Evolutionary conservation across 257 asterid species (phyloP), one percentile per base, ranked within the genome.

Genomic region (Vinca minor): DNA sequence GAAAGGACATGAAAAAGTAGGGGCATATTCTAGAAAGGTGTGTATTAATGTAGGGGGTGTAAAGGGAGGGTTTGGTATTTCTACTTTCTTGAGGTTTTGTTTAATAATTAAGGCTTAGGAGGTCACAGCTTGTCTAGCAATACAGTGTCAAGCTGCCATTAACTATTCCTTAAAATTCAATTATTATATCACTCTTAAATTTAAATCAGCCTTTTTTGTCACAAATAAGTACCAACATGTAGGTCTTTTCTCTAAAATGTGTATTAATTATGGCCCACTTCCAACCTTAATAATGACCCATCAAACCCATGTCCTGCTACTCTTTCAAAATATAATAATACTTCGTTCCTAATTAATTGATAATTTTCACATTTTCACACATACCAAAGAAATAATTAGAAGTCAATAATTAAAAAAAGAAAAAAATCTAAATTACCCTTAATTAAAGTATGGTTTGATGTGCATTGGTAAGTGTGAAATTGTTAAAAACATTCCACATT

Each of bases 91-190:
- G 32, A 42, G 23, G 21, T 1, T 59, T 46, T 39, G 42, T 67
- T 79, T 69, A n/a, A n/a, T n/a, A n/a, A n/a, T n/a, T n/a, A 63
- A 65, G 70, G 42, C 23, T 58, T 64, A 46, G 64, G 70, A 73
- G 79, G 79, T 73, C 73, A 77, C 82, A 79, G 59, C 74, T 82
- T 84, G 86, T 84, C 83, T 71, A 80, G 86, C 86, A 80, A 74
- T 76, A 82, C 46, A 63, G 67, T 64, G 67, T 63, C 59, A 73
- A 47, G 31, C 57, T 65, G 65, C 68, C 56, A 67, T 73, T 69
- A 70, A 80, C 56, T 73, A 77, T 75, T 78, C 68, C 42, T 69
- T 67, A 71, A 56, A 56, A 32, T 68, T 52, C 41, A 68, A 45
- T 67, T 67, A 63, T 65, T 58, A 67, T n/a, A 64, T 78, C 76